Evolutionary conservation across 345 rosid genomes (phyloP).

Genomic region (Anastatica hierochuntica): DNA sequence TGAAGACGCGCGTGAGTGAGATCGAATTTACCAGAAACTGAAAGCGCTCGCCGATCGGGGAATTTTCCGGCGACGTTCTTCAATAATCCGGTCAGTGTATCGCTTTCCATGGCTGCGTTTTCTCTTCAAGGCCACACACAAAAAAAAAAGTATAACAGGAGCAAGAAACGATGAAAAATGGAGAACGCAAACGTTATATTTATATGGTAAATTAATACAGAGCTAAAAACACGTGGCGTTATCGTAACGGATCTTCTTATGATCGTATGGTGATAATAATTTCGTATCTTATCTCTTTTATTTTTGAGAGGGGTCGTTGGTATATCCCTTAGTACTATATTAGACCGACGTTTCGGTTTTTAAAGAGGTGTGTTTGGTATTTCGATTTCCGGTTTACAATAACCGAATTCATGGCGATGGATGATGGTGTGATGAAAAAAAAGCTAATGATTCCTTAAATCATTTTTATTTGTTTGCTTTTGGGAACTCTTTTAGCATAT

Average conservation of each 20-base stretch:
- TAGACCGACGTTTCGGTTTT: slow-evolving; percentile 10
- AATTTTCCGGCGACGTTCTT: slow-evolving; percentile 32
- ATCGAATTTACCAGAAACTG: slow-evolving; percentile 44
- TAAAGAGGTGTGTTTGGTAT: slow-evolving; percentile 2
- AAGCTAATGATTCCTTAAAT: too few species aligned
- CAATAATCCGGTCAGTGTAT: slow-evolving; percentile 39
- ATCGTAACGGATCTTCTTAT: not conserved
- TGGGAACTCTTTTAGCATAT: too few species aligned
- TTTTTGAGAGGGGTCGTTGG: not conserved
- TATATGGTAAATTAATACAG: not conserved
- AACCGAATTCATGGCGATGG: too few species aligned
- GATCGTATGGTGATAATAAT: not conserved
- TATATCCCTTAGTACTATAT: not conserved
- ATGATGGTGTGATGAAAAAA: too few species aligned
- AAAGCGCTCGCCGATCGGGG: slow-evolving; percentile 36
- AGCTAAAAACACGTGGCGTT: slow-evolving; percentile 1
- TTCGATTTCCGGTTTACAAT: not conserved
- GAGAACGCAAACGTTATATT: not conserved
- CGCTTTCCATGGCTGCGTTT: slow-evolving; percentile 28
- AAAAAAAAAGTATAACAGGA: not conserved
- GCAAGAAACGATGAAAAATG: not conserved
- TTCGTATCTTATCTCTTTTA: not conserved
- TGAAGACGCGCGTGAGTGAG: slow-evolving; percentile 42
- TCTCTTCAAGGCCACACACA: not conserved
- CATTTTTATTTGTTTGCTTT: too few species aligned